Conservation (phyloP, 2,329 filamentous ascomycete species). For the Aspergillus chevalieri region DNA sequence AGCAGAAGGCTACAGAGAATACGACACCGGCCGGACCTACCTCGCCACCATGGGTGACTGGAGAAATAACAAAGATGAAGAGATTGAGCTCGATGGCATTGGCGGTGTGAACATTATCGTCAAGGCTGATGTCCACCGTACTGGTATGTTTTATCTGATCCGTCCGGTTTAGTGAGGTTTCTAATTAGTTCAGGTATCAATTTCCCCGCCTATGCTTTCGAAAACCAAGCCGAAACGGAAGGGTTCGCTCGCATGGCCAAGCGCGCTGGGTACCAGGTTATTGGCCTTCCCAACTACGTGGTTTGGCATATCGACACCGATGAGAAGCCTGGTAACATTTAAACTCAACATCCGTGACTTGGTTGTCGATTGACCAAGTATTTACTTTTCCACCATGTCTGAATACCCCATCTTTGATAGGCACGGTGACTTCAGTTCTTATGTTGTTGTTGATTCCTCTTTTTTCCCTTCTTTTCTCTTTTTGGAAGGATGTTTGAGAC, state of each 20-base stretch:
- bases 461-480: constrained; percentile 6
- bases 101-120: constrained; percentile 96
- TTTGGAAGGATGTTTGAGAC: constrained; percentile 19
- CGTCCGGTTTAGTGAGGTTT: neutral
- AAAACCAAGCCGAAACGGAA: constrained; percentile 98
- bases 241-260: constrained; percentile 99
- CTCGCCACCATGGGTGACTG: constrained; percentile 90
- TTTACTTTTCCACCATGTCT: constrained; percentile 14
- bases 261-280: constrained; percentile 84
- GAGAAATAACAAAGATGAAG: constrained; percentile 83
- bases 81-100: constrained; percentile 89
- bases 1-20: constrained; percentile 93
- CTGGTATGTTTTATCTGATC: constrained; percentile 52
- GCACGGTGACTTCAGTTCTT: constrained; percentile 4
- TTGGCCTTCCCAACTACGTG: constrained; percentile 92
- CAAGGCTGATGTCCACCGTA: constrained; percentile 94
- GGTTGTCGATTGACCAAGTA: neutral
- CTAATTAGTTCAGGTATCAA: constrained; percentile 67
- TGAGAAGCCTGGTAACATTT: constrained; percentile 77
- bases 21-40: constrained; percentile 80
- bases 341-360: constrained; percentile 4
- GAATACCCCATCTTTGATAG: constrained; percentile 12
- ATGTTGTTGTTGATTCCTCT: constrained; percentile 8
- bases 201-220: constrained; percentile 92
- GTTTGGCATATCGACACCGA: constrained; percentile 98